These are phyloP conservation scores for Papiliotrema fonsecae DNA, from an alignment of 1,284 basidiomycete species.

Conservation along the genomic window DNA sequence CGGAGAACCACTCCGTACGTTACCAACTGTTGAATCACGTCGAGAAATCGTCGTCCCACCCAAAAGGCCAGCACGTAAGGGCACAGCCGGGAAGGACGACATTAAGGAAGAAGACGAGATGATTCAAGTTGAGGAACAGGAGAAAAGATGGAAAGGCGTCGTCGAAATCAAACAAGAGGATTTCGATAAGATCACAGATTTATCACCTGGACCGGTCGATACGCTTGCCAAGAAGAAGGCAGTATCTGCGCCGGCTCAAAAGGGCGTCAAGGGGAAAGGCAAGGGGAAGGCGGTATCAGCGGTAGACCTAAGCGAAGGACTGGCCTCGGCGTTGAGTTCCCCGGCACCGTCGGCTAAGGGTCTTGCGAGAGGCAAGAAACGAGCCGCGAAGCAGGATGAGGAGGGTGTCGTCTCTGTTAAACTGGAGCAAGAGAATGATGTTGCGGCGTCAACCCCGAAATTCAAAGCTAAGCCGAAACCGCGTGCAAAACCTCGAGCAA, in stretches of 20 bases:
- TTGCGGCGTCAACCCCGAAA: no score
- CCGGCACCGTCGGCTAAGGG: neutral
- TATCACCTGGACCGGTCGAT: neutral
- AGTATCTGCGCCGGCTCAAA: neutral
- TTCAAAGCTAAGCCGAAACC: no score
- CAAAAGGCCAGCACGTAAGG: neutral
- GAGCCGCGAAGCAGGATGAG: neutral
- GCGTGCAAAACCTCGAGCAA: no score
- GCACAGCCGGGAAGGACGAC: no score
- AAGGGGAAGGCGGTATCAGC: neutral
- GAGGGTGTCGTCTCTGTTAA: neutral
- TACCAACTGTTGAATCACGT: conserved; percentile 4
- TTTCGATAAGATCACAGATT: neutral
- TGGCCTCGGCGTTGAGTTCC: neutral
- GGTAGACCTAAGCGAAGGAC: neutral
- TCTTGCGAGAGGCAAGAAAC: neutral
- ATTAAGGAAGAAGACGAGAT: neutral
- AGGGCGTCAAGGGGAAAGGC: neutral
- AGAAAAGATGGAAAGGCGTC: neutral
- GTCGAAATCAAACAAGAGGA: conserved; percentile 1
- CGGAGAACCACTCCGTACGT: conserved; percentile 12
- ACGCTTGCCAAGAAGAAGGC: neutral
- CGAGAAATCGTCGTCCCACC: neutral
- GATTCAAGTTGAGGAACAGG: no score
- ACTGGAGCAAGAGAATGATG: neutral